Conservation (phyloP, 768 basidiomycete genomes). For the Russula sp. region DNA sequence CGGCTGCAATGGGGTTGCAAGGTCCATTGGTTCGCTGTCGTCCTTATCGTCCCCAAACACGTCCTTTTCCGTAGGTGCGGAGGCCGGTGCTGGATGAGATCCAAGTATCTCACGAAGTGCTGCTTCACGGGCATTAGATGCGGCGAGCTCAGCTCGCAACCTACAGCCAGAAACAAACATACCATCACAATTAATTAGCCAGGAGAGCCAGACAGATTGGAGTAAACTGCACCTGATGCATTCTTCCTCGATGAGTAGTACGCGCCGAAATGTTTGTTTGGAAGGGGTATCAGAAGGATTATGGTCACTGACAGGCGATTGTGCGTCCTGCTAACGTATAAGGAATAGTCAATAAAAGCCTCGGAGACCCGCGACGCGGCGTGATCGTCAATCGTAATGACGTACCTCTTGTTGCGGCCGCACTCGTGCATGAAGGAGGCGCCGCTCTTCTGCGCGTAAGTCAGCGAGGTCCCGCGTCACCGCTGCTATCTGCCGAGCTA, state of each 20-base stretch:
- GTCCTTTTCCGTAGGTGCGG: constrained; percentile 12
- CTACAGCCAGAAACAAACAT: constrained; percentile 3
- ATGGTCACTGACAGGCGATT: background rate
- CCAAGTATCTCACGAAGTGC: constrained; percentile 22
- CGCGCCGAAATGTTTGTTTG: constrained; percentile 9
- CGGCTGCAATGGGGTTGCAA: constrained; percentile 30
- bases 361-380: background rate
- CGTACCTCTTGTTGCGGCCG: constrained; percentile 5
- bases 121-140: constrained; percentile 19
- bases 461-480: constrained; percentile 15
- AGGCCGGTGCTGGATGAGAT: background rate
- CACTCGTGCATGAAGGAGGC: constrained; percentile 2
- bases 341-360: background rate
- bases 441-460: constrained; percentile 19
- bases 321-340: background rate
- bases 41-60: constrained; percentile 14
- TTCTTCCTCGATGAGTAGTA: constrained; percentile 29
- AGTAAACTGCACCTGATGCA: constrained; percentile 26
- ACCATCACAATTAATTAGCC: background rate
- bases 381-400: background rate
- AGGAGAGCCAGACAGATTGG: background rate
- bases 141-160: constrained; percentile 27
- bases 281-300: background rate
- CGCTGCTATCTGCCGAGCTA: constrained; percentile 19
- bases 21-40: constrained; percentile 28